A percentile compares a stretch with the other conserved stretches of the same genome.
Conservation (phyloP, 2,329 filamentous ascomycete genomes). For the Monilinia fructicola region DNA sequence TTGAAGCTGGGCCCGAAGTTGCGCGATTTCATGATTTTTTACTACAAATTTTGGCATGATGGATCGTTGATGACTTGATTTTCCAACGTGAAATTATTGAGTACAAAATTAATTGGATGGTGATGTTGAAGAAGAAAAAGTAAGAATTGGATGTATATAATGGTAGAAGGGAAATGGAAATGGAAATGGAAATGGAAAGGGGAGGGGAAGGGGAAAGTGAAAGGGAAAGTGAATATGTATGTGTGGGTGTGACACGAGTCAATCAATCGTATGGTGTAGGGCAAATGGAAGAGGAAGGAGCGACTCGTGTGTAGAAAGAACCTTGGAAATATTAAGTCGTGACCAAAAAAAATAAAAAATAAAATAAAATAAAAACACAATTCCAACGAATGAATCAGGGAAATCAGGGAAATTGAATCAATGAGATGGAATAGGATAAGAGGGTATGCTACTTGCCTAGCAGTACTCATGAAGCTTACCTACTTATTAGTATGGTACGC, state of each 20-base stretch:
- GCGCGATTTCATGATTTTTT: constrained; percentile 16
- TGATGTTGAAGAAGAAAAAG: not conserved
- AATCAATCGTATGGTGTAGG: too few species aligned
- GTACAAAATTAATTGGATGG: not conserved
- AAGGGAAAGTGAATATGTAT: not conserved
- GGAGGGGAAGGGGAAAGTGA: too few species aligned
- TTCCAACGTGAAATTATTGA: not conserved
- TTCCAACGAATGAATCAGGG: not conserved
- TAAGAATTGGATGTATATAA: too few species aligned
- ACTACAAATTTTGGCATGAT: constrained; percentile 10
- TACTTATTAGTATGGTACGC: too few species aligned
- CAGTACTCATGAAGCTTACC: too few species aligned
- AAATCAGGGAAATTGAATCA: not conserved
- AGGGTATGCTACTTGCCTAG: not conserved
- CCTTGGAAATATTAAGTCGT: not conserved
- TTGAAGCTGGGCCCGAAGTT: constrained; percentile 20
- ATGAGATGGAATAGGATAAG: not conserved
- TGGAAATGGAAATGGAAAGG: too few species aligned
- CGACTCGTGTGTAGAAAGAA: not conserved
- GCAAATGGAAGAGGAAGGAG: not conserved
- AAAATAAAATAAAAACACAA: too few species aligned
- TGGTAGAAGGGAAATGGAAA: not conserved
- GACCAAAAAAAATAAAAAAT: too few species aligned
- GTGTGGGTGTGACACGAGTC: not conserved
- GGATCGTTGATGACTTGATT: not conserved